Base-by-base conservation (phyloP, 768 basidiomycete genomes). In the Phlegmacium glaucopus region DNA sequence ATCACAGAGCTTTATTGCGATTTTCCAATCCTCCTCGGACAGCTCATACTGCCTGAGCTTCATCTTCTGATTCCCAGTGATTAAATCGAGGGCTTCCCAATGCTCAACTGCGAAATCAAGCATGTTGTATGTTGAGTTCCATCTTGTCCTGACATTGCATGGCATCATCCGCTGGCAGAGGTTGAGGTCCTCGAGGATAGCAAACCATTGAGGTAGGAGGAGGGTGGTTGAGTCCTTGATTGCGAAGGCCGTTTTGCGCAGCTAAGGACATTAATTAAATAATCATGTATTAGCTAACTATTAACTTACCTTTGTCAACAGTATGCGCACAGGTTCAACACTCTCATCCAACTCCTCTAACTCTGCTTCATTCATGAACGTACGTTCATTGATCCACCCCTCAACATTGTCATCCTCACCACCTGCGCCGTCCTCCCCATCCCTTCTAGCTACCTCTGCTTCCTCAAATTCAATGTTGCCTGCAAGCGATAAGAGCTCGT, bases 71-170 rank as follows among this genome's bases (percentile, higher is more conserved):
- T 59, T 47, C 0, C 27, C 52, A 5, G 62, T 68, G n/a, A 70
- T 53, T n/a, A 36, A 25, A 25, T 64, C 50, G 26, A 71, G 43
- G 6, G 60, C 66, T 4, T n/a, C 39, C 1, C 51, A 50, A 44
- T 72, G 67, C 5, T 62, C 28, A 6, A 63, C 8, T 0, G 66
- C 60, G 49, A 67, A 63, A 3, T 54, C 29, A 2, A 72, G 48
- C 71, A 75, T 72, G 27, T 69, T 53, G 29, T 54, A 72, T 1
- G 58, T 69, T 10, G 63, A 73, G 40, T 74, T 73, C 72, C 71
- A 76, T 0, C 62, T 50, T 0, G 68, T 72, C 1, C 45, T 16
- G 0, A 74, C 67, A 46, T 74, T 68, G 4, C 61, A 61, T 1
- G 71, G 71, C 52, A 74, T 67, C 7, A 63, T 58, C 6, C 56